These are phyloP conservation scores for Talaromyces sp. DNA, from an alignment of 2,329 filamentous ascomycete species.

Conservation along the genomic window DNA sequence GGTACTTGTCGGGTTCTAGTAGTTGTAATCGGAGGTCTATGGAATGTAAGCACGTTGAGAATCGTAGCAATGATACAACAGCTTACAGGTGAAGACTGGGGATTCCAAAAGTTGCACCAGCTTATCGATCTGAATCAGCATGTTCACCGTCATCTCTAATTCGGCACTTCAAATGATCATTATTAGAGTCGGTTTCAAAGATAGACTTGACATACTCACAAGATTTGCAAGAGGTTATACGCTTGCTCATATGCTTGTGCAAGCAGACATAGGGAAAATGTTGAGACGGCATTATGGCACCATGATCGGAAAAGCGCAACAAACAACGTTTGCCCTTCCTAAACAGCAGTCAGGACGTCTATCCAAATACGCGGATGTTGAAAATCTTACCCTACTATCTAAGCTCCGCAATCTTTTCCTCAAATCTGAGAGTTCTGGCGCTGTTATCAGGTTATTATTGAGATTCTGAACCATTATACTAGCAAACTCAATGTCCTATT, in stretches of 20 bases:
- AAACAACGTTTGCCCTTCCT: constrained; percentile 95
- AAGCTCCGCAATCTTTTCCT: constrained; percentile 86
- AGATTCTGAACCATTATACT: constrained; percentile 99
- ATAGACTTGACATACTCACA: constrained; percentile 57
- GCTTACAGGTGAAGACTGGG: constrained; percentile 91
- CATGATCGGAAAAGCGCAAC: constrained; percentile 91
- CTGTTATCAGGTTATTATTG: constrained; percentile 98
- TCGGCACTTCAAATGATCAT: constrained; percentile 66
- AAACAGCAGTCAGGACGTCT: constrained; percentile 24
- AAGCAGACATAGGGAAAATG: constrained; percentile 90
- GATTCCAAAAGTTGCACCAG: constrained; percentile 95
- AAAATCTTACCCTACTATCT: constrained; percentile 69
- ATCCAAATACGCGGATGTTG: background rate
- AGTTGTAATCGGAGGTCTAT: constrained; percentile 89
- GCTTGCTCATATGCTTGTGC: constrained; percentile 98
- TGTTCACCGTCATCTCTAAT: constrained; percentile 97
- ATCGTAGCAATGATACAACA: constrained; percentile 30
- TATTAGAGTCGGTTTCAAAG: constrained; percentile 26
- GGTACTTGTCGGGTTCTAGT: constrained; percentile 90
- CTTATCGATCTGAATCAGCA: constrained; percentile 98
- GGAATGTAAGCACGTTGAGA: constrained; percentile 22
- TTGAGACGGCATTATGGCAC: constrained; percentile 98
- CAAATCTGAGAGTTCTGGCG: constrained; percentile 86
- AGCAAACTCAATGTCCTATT: constrained; percentile 85
- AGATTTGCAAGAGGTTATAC: constrained; percentile 92